phyloP scores from a whole-genome alignment of 2,329 filamentous ascomycete species.

The Trichoderma sp. region DNA sequence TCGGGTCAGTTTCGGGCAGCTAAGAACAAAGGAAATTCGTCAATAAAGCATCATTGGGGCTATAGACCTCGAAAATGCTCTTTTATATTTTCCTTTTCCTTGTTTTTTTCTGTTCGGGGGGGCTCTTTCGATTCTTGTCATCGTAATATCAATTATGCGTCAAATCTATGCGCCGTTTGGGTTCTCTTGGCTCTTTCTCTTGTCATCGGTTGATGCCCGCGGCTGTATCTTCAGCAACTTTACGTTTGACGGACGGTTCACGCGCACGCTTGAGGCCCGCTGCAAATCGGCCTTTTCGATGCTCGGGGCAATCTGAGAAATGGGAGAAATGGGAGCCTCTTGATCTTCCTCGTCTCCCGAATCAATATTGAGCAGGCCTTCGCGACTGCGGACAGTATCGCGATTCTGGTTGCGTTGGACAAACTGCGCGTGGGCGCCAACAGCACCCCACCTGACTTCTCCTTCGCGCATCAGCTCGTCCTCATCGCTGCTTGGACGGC shows the following conservation, averaged over 20 bases:
- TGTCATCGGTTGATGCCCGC: constrained; percentile 55
- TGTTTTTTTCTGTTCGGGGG: not conserved
- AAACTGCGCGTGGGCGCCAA: constrained; percentile 53
- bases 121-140: constrained; percentile 30
- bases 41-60: not conserved
- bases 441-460: constrained; percentile 55
- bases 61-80: not conserved
- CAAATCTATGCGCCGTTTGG: not conserved
- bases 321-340: constrained; percentile 32
- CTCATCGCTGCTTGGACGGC: constrained; percentile 61
- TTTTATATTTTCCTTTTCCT: not conserved
- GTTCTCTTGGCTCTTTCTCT: constrained; percentile 37
- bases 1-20: constrained; percentile 13
- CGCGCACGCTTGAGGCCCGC: constrained; percentile 71
- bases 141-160: constrained; percentile 28
- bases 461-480: constrained; percentile 49
- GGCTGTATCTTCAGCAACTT: constrained; percentile 68
- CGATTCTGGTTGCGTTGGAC: constrained; percentile 53
- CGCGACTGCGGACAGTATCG: constrained; percentile 53
- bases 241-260: constrained; percentile 64
- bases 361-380: constrained; percentile 52
- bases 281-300: constrained; percentile 47
- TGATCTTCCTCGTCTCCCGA: constrained; percentile 39
- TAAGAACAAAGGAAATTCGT: constrained; percentile 26
- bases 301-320: constrained; percentile 30